Evolutionary conservation across 352 stramenopile genomes (phyloP).

Genomic region (Aphanomyces invadans): DNA sequence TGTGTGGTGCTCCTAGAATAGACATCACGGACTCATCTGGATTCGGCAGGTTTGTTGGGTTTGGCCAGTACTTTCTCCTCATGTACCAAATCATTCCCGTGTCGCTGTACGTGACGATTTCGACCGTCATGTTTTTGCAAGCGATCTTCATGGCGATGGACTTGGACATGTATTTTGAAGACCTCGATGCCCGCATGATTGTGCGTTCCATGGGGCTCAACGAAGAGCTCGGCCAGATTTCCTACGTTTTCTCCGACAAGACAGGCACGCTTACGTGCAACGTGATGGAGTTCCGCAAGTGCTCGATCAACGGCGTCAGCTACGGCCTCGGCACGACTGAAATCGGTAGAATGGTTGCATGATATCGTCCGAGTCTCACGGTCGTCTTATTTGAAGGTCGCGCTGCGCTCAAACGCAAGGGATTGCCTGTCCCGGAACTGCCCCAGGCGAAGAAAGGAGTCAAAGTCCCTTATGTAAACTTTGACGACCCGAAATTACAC

Average conservation of each 20-base stretch:
- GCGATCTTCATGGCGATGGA: constrained; percentile 91
- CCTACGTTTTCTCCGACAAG: constrained; percentile 90
- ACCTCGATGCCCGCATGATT: constrained; percentile 83
- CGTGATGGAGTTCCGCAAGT: constrained; percentile 95
- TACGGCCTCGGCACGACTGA: constrained; percentile 87
- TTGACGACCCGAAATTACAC: constrained; percentile 51
- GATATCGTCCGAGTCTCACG: background rate
- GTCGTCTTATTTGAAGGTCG: constrained; percentile 20
- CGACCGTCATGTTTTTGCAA: constrained; percentile 93
- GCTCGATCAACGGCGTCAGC: constrained; percentile 86
- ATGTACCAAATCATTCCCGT: constrained; percentile 97
- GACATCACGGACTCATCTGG: too few relatives aligned
- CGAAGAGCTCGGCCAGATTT: constrained; percentile 89
- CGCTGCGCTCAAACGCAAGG: constrained; percentile 54
- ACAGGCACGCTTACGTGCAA: constrained; percentile 93
- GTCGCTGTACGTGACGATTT: constrained; percentile 96
- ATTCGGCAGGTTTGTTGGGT: constrained; percentile 67
- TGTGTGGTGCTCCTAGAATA: too few relatives aligned
- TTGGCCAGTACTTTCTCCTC: constrained; percentile 91
- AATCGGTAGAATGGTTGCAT: constrained; percentile 35
- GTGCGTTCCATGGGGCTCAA: constrained; percentile 80
- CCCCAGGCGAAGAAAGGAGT: constrained; percentile 27
- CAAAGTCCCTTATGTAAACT: constrained; percentile 70
- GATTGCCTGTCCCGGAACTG: constrained; percentile 45
- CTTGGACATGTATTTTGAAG: constrained; percentile 87